A percentile compares a stretch with the other conserved stretches of the same genome.
These are phyloP conservation scores for Kwoniella dejecticola DNA, from an alignment of 768 basidiomycete genomes.

Conservation along the genomic window DNA sequence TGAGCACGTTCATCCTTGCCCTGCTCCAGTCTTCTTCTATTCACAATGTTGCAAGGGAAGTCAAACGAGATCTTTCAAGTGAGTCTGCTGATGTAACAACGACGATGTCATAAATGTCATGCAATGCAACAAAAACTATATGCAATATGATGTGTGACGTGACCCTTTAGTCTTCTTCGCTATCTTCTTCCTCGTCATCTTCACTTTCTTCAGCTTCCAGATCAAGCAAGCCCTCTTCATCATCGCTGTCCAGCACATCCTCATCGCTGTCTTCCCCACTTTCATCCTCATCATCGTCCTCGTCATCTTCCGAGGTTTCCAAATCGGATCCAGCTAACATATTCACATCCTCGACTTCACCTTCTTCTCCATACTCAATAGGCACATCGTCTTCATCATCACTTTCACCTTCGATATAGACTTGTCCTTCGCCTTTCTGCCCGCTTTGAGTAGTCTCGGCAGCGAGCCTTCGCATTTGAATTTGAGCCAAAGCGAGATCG, in stretches of 20 bases:
- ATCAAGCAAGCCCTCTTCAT: constrained; percentile 27
- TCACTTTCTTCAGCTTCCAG: constrained; percentile 40
- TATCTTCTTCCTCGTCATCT: constrained; percentile 58
- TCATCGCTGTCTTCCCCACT: constrained; percentile 64
- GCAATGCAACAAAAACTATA: not conserved
- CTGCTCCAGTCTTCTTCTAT: too few relatives aligned
- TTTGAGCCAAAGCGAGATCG: constrained; percentile 90
- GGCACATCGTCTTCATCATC: constrained; percentile 61
- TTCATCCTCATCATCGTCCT: constrained; percentile 60
- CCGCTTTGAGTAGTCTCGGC: constrained; percentile 58
- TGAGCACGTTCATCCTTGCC: too few relatives aligned
- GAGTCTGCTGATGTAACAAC: not conserved
- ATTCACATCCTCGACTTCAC: constrained; percentile 53
- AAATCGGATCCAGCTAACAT: constrained; percentile 28
- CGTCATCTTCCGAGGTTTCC: constrained; percentile 24
- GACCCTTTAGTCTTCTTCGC: constrained; percentile 37
- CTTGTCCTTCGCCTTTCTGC: constrained; percentile 73
- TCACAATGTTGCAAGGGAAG: too few relatives aligned
- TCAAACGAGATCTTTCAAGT: too few relatives aligned
- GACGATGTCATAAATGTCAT: not conserved
- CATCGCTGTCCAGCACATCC: constrained; percentile 35
- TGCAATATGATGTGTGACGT: constrained; percentile 4
- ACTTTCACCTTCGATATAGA: constrained; percentile 66
- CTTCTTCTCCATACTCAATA: constrained; percentile 43
- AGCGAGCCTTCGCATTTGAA: constrained; percentile 79